These are phyloP conservation scores for Sedum album DNA, from an alignment of 164 flowering plant species.

Conservation along the genomic window DNA sequence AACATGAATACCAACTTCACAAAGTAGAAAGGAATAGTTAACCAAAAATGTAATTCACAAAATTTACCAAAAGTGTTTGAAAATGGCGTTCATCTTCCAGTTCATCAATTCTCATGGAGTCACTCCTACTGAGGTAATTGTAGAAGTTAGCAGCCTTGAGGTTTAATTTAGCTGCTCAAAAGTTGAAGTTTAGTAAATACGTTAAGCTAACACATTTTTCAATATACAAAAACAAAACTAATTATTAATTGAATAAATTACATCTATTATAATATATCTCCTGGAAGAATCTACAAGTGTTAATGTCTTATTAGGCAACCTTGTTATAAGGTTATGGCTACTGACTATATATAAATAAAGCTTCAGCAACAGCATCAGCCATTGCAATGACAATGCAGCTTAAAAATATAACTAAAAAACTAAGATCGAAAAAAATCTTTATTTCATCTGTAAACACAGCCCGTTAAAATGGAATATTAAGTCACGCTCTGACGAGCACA, in stretches of 20 bases:
- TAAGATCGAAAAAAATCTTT: too few relatives aligned
- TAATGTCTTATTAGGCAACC: not conserved
- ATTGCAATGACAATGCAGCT: not conserved
- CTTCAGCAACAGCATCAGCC: too few relatives aligned
- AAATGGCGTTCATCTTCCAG: constrained; percentile 69
- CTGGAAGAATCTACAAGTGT: not conserved
- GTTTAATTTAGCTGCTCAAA: constrained; percentile 53
- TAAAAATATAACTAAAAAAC: not conserved
- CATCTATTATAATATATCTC: not conserved
- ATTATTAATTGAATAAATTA: not conserved
- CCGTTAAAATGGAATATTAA: too few relatives aligned
- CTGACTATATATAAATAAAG: not conserved
- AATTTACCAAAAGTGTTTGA: constrained; percentile 58
- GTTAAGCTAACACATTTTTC: not conserved
- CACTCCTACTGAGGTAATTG: constrained; percentile 72
- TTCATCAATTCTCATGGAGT: constrained; percentile 56
- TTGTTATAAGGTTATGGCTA: not conserved
- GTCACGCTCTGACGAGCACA: too few relatives aligned
- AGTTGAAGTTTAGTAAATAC: not conserved
- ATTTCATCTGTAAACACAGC: too few relatives aligned
- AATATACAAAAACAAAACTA: not conserved
- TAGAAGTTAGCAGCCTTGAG: constrained; percentile 59
- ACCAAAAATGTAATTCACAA: not conserved
- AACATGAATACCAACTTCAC: not conserved
- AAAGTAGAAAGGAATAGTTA: not conserved